Percentiles rank a stretch among this genome's conserved stretches.
These are phyloP conservation scores for Teratosphaeria viscida DNA, from an alignment of 2,329 filamentous ascomycete genomes.

Conservation along the genomic window DNA sequence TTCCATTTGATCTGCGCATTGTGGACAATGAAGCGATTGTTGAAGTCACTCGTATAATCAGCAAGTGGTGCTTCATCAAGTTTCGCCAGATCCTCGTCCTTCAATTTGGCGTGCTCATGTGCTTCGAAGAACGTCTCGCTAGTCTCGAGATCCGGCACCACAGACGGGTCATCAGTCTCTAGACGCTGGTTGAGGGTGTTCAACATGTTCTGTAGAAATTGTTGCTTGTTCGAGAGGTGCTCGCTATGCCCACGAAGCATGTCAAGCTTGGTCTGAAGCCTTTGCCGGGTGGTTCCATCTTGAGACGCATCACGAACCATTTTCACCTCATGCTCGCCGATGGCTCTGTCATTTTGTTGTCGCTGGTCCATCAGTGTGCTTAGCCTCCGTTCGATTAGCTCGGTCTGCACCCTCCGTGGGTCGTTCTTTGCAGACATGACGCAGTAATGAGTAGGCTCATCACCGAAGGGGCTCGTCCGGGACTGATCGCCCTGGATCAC, in stretches of 20 bases:
- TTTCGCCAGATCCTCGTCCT: conserved; percentile 43
- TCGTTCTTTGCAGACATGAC: conserved; percentile 71
- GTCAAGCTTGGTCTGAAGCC: conserved; percentile 47
- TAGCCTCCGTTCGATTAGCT: conserved; percentile 72
- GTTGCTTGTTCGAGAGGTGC: conserved; percentile 47
- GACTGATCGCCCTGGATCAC: conserved; percentile 70
- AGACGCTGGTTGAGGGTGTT: conserved; percentile 46
- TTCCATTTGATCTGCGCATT: conserved; percentile 99
- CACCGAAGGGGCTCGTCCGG: conserved; percentile 78
- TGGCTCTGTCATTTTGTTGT: conserved; percentile 57
- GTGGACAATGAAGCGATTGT: conserved; percentile 96
- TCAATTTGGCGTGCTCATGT: conserved; percentile 36
- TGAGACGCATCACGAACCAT: conserved; percentile 46
- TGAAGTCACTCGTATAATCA: conserved; percentile 89
- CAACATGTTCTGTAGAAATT: conserved; percentile 49
- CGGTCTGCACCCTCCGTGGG: conserved; percentile 75
- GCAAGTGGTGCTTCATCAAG: conserved; percentile 59
- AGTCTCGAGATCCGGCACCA: conserved; percentile 33
- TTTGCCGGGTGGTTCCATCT: conserved; percentile 34
- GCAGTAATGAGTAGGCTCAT: conserved; percentile 88
- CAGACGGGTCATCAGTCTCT: conserved; percentile 46
- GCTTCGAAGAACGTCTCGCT: conserved; percentile 37
- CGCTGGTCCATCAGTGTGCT: conserved; percentile 71
- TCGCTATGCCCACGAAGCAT: conserved; percentile 46
- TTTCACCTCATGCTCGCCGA: conserved; percentile 65